Conservation (phyloP, 1,139 yeast species). For the Arxiozyma heterogenica region DNA sequence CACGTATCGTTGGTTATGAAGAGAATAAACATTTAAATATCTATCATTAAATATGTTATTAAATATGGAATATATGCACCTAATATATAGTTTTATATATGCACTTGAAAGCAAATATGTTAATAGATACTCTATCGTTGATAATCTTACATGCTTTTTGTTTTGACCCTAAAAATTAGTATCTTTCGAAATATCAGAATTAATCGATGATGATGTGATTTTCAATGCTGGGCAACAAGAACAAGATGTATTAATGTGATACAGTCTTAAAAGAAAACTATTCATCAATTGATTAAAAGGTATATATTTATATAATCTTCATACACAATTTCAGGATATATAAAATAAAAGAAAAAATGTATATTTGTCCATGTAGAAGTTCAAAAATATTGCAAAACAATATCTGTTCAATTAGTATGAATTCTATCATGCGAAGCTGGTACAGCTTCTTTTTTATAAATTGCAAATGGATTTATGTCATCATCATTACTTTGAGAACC, state of each 20-base stretch:
- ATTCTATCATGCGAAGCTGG: constrained; percentile 31
- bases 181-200: too few relatives aligned
- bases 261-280: not conserved
- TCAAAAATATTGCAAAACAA: not conserved
- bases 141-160: not conserved
- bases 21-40: too few relatives aligned
- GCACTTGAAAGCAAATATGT: too few relatives aligned
- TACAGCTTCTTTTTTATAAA: constrained; percentile 33
- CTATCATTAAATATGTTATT: not conserved
- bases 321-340: too few relatives aligned
- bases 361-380: not conserved
- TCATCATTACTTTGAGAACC: constrained; percentile 7
- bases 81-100: too few relatives aligned
- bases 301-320: not conserved
- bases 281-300: not conserved
- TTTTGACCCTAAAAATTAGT: not conserved
- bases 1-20: not conserved
- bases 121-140: not conserved
- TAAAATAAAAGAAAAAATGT: not conserved
- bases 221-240: not conserved
- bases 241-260: not conserved
- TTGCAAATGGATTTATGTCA: constrained; percentile 31
- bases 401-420: constrained; percentile 11
- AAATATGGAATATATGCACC: not conserved
- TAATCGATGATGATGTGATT: too few relatives aligned